These are phyloP conservation scores for Knufia fluminis DNA, from an alignment of 2,329 filamentous ascomycete species.

Conservation along the genomic window DNA sequence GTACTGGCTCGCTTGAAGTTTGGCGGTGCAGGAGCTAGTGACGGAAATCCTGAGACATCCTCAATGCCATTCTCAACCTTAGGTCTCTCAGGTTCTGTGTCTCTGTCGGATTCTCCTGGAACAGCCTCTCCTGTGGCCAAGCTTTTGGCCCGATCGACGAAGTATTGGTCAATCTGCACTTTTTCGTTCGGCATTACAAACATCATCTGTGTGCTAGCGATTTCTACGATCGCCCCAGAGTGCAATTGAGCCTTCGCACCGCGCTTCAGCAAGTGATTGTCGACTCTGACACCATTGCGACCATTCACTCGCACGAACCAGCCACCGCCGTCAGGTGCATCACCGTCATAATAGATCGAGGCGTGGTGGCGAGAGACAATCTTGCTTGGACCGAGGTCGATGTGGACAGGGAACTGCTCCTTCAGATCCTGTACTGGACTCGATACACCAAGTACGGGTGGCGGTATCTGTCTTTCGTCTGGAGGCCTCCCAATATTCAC, in stretches of 20 bases:
- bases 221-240: slow-evolving; percentile 85
- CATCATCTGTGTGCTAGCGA: slow-evolving; percentile 94
- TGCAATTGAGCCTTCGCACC: slow-evolving; percentile 58
- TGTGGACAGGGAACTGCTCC: slow-evolving; percentile 51
- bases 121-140: slow-evolving; percentile 33
- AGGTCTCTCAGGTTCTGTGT: slow-evolving; percentile 24
- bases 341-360: slow-evolving; percentile 62
- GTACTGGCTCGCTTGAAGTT: slow-evolving; percentile 34
- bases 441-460: slow-evolving; percentile 27
- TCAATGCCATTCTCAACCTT: slow-evolving; percentile 10
- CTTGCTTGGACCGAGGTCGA: slow-evolving; percentile 80
- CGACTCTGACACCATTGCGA: slow-evolving; percentile 80
- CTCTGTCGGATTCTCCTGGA: slow-evolving; percentile 32
- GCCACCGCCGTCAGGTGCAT: slow-evolving; percentile 44
- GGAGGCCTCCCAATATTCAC: slow-evolving; percentile 43
- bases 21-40: slow-evolving; percentile 35
- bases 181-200: slow-evolving; percentile 81
- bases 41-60: slow-evolving; percentile 15
- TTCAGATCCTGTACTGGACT: slow-evolving; percentile 39
- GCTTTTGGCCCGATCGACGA: slow-evolving; percentile 56
- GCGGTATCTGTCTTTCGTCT: slow-evolving; percentile 30
- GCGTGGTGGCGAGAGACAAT: slow-evolving; percentile 71
- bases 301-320: slow-evolving; percentile 87
- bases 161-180: slow-evolving; percentile 59
- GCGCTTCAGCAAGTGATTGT: slow-evolving; percentile 60